Evolutionary conservation across 768 basidiomycete genomes (phyloP).

Genomic region (Calocybe indica): DNA sequence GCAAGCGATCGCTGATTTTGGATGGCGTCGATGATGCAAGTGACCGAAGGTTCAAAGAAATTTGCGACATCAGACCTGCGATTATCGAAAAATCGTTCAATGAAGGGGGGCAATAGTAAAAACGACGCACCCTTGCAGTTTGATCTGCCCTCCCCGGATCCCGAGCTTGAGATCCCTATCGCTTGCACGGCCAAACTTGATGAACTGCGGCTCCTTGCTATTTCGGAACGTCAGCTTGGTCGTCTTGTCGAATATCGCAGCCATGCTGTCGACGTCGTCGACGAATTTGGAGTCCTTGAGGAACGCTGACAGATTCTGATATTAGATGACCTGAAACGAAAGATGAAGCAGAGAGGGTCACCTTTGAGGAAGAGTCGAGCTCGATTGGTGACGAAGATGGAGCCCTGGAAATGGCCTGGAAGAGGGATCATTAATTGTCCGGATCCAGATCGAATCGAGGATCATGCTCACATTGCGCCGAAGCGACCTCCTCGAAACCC

Average conservation of each 20-base stretch:
- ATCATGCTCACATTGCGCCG: constrained; percentile 21
- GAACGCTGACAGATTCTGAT: constrained; percentile 17
- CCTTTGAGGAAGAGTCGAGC: constrained; percentile 25
- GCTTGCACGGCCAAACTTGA: constrained; percentile 32
- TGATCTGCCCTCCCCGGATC: constrained; percentile 35
- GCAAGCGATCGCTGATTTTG: constrained; percentile 1
- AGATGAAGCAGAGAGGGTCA: constrained; percentile 8
- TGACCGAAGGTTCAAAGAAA: constrained; percentile 16
- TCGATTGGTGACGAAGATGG: constrained; percentile 32
- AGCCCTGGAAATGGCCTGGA: constrained; percentile 33
- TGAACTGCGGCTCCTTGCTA: constrained; percentile 27
- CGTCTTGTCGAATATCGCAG: constrained; percentile 30
- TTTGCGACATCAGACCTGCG: constrained; percentile 10
- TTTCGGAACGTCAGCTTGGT: constrained; percentile 35
- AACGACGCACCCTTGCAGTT: constrained; percentile 20
- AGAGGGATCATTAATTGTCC: not conserved
- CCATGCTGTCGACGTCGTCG: constrained; percentile 31
- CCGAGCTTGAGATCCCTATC: constrained; percentile 29
- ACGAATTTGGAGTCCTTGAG: constrained; percentile 27
- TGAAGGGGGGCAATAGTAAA: not conserved
- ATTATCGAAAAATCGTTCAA: not conserved
- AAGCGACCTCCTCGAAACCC: constrained; percentile 33
- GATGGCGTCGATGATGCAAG: constrained; percentile 11
- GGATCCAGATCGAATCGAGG: not conserved
- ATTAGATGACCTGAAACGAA: not conserved